Evolutionary conservation across 1,139 yeast species (phyloP), one percentile per base, ranked within the genome.

Genomic region (Candida tetrigidarum): DNA sequence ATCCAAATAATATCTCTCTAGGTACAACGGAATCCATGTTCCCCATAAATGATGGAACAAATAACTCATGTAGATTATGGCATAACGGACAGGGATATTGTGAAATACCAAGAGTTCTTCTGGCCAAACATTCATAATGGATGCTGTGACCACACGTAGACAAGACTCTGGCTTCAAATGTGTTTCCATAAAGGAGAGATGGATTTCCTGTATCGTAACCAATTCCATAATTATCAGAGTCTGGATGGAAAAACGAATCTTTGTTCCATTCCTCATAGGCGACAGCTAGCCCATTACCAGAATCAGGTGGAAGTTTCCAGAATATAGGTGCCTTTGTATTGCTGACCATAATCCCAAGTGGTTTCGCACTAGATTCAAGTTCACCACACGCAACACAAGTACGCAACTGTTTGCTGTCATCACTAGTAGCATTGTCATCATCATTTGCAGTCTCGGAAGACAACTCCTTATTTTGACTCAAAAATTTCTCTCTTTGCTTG

Each of bases 101-200:
- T 61, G 43, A 50, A 12, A 50, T 47, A 58, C 51, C 59, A 30
- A 61, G 61, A 52, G 69, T 60, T 60, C 64, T 57, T 57, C 57
- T 46, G 22, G 58, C 62, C 58, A 74, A 80, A 60, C 95, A 86
- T 11, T 62, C 56, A 50, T 66, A 73, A 60, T 86, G 95, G 66
- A 85, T 76, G 8, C 81, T 83, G 62, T 86, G 95, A 18, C 86
- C 84, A 66, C 93, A 86, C 2, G 88, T 81, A 3, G 79, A 68
- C 14, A 77, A 66, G 4, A 80, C 82, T 32, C 66, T 47, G 8
- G 64, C 62, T 39, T 52, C 52, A 43, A 53, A 48, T 15, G 20
- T 25, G 6, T 41, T 33, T 3, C 19, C 11, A 19, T 37, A 19
- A 39, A 20, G n/a, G 28, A 3, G 16, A n/a, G 27, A 14, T 5